Percentiles rank a stretch among this genome's conserved stretches.
phyloP scores from a whole-genome alignment of 2,329 filamentous ascomycete species.

The Colletotrichum echinochloae region DNA sequence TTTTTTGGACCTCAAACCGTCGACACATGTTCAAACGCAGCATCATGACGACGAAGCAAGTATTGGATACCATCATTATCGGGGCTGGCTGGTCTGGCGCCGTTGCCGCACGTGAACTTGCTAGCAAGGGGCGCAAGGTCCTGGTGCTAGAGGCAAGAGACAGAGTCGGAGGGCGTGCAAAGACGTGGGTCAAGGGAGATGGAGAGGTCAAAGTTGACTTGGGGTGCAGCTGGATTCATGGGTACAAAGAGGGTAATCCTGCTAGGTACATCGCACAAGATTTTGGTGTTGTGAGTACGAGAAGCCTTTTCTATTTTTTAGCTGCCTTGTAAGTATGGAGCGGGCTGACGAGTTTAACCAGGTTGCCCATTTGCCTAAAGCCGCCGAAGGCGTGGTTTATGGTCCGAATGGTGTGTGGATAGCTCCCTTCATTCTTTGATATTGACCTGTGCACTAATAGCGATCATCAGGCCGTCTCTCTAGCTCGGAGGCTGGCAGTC shows the following conservation, averaged over 20 bases:
- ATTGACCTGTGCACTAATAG: background rate
- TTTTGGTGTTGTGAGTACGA: slow-evolving; percentile 33
- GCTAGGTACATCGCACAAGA: slow-evolving; percentile 36
- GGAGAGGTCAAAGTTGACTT: slow-evolving; percentile 36
- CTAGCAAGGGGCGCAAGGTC: slow-evolving; percentile 30
- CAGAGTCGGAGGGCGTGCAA: slow-evolving; percentile 39
- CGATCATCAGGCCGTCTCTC: slow-evolving; percentile 23
- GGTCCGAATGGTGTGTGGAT: slow-evolving; percentile 25
- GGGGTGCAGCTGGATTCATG: slow-evolving; percentile 39
- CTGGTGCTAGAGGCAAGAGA: slow-evolving; percentile 38
- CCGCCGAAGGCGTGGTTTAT: slow-evolving; percentile 35
- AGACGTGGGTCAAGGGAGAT: slow-evolving; percentile 35
- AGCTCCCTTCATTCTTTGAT: background rate
- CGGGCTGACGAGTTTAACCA: slow-evolving; percentile 21
- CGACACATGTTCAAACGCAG: slow-evolving; percentile 30
- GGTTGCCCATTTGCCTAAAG: slow-evolving; percentile 32
- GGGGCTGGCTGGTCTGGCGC: slow-evolving; percentile 39
- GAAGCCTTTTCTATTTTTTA: too few relatives aligned
- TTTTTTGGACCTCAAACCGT: background rate
- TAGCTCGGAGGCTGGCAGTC: slow-evolving; percentile 21
- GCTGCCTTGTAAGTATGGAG: background rate
- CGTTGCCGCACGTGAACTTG: slow-evolving; percentile 32
- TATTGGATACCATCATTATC: slow-evolving; percentile 37
- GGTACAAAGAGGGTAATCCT: slow-evolving; percentile 35
- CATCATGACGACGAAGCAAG: slow-evolving; percentile 24